Evolutionary conservation across 441 rosid species (phyloP), one percentile per base, ranked within the genome.

Genomic region (Arabidopsis hybrid): DNA sequence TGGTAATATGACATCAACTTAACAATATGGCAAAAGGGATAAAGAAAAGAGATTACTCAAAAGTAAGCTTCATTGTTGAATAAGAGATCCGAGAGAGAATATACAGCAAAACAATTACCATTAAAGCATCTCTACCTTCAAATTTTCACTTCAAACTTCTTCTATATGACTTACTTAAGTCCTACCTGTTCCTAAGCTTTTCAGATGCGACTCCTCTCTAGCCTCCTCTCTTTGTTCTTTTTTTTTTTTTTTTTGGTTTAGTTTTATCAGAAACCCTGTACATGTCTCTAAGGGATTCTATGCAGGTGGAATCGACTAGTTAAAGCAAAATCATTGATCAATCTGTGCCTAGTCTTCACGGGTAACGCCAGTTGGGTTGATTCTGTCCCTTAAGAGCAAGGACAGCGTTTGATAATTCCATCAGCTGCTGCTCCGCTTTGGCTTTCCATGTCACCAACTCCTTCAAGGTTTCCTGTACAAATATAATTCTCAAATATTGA

Each of bases 401-500:
- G 51, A 89, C 82, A 6, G 92, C 62, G 70, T 84, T 81, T 31
- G 87, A 77, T 42, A 86, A 72, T 65, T 90, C 91, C 51, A 71
- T 65, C 71, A 94, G 69, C 85, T 85, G 98, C 75, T 87, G 85
- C 78, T 91, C 95, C 60, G 85, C 82, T 83, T 90, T 90, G 38
- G 77, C 87, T 82, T 87, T 93, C 96, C 96, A 93, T 21, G 86
- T 83, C 65, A 78, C 68, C 74, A 86, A 67, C 77, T 93, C 97
- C 77, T 89, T 88, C 64, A 80, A 74, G 82, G 81, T 85, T 80
- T 89, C 93, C 97, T 91, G 87, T 66, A 18, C 56, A 51, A 18
- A 1, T 13, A 51, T 18, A 21, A 18, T 18, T 51, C 56, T 18
- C 56, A 51, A 9, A 51, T 21, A 18, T 51, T 10, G 3, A 51